Evolutionary conservation across 2,329 filamentous ascomycete species (phyloP), one percentile per base, ranked within the genome.

Genomic region (Fonsecaea nubica): DNA sequence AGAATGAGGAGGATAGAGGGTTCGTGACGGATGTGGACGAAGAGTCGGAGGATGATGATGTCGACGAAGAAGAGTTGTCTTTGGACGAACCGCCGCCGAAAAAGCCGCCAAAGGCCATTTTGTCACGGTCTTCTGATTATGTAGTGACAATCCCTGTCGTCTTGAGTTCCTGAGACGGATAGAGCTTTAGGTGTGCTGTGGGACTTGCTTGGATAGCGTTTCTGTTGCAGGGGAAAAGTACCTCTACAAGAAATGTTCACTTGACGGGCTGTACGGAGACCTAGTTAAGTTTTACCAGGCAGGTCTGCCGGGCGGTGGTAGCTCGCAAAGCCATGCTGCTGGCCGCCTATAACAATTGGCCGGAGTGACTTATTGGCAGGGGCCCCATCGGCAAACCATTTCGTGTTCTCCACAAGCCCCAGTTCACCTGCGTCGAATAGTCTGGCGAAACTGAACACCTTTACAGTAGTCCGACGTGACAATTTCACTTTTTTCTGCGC

Each of bases 21-120:
- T 56, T 36, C 58, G 53, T 55, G 64, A 60, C 52, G 52, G 36
- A 54, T 32, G 65, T 59, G 35, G 62, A 56, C 40, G 62, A 42
- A 45, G 58, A 57, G 62, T 57, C 52, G 30, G 67, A 61, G 30
- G 65, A 65, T 4, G 63, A 67, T 55, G 58, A 58, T 25, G 57
- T 45, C 36, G 45, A 42, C 1, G 40, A 42, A 42, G 40, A 53
- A 61, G 72, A 70, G 72, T 72, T 66, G 48, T 68, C 58, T 69
- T 71, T 58, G 36, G 74, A 71, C 60, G 75, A 67, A 63, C 67
- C 64, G 62, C 76, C 73, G 59, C 72, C 72, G 69, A 75, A 73
- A 61, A 78, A 77, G 62, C 79, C 78, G 71, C 80, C 79, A 69
- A 72, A 72, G 12, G 69, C 63, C 71, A 73, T 73, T 30, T 45